Base-by-base conservation (phyloP, 1,139 yeast genomes). In the Yamadazyma buinensis region DNA sequence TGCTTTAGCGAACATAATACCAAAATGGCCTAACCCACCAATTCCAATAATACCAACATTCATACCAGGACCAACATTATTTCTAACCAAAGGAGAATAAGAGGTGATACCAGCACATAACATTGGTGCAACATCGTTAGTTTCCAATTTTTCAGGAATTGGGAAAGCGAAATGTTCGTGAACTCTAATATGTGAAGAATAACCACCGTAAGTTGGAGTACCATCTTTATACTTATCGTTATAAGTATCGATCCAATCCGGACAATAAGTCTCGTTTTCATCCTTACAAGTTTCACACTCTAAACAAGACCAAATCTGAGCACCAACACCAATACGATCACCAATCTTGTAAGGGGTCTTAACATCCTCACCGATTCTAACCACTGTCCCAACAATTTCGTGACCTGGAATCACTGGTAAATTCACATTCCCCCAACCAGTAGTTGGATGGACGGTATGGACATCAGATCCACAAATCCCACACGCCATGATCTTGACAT, bases 51-150 rank as follows among this genome's bases (percentile, higher is more conserved):
- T 55, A 34, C 75, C 77, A 40, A 67, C 67, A 38, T 55, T 55
- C 23, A 53, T 52, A 28, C 49, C 58, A 19, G 53, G 50, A 26
- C 48, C 53, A 22, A 59, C 46, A 40, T 56, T 53, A 49, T 66
- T 54, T 35, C 56, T 59, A 17, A 17, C 19, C 40, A 78, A 52
- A 24, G 84, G 84, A n/a, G 77, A 64, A 58, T 59, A 77, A 5
- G 70, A 75, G 15, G 84, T 78, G 47, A 77, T 61, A 38, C 84
- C 84, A 27, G 79, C 84, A 58, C 84, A 79, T 57, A 79, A 57
- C 52, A 78, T 60, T 15, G 84, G 84, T n/a, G 82, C 83, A 26
- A 73, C 81, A 37, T 59, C 57, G 36, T 61, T 66, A 27, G 67
- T 55, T 15, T 59, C 59, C 41, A 77, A 51, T 23, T 43, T 55